Evolutionary conservation across 108 stramenopile species (phyloP).

Genomic region (Cyclostephanos tholiformis): DNA sequence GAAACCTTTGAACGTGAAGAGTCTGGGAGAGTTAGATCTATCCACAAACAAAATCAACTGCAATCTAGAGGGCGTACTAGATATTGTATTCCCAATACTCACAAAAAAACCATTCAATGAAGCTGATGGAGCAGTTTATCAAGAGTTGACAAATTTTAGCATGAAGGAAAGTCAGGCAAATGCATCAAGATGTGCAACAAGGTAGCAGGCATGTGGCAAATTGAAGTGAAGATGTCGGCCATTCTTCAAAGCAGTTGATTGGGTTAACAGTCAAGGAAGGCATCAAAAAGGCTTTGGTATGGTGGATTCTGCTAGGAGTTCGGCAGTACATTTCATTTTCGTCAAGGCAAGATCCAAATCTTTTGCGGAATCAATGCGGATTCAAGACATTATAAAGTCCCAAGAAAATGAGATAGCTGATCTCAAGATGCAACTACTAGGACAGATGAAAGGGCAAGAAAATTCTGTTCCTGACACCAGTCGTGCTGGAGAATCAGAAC

Average conservation of each 20-base stretch:
- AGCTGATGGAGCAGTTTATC: conserved; percentile 32
- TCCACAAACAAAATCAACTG: conserved; percentile 74
- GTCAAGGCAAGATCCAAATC: background rate
- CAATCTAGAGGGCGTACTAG: conserved; percentile 37
- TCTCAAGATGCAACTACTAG: conserved; percentile 2
- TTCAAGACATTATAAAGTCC: background rate
- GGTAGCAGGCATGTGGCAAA: background rate
- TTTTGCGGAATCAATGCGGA: background rate
- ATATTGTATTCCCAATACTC: too few relatives aligned
- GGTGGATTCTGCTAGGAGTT: background rate
- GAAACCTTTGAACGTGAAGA: conserved; percentile 31
- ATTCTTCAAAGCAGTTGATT: background rate
- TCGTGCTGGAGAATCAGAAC: background rate
- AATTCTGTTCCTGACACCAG: background rate
- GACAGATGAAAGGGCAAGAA: background rate
- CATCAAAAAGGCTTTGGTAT: conserved; percentile 7
- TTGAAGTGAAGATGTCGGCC: background rate
- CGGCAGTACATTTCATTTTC: background rate
- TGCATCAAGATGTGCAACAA: background rate
- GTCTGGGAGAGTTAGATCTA: conserved; percentile 63
- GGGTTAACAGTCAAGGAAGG: background rate
- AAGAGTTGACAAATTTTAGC: conserved; percentile 27
- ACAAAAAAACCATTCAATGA: conserved; percentile 31
- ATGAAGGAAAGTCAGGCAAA: conserved; percentile 13
- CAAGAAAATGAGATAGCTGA: background rate